phyloP scores from a whole-genome alignment of 257 asterid species.

The Osmanthus fragrans region DNA sequence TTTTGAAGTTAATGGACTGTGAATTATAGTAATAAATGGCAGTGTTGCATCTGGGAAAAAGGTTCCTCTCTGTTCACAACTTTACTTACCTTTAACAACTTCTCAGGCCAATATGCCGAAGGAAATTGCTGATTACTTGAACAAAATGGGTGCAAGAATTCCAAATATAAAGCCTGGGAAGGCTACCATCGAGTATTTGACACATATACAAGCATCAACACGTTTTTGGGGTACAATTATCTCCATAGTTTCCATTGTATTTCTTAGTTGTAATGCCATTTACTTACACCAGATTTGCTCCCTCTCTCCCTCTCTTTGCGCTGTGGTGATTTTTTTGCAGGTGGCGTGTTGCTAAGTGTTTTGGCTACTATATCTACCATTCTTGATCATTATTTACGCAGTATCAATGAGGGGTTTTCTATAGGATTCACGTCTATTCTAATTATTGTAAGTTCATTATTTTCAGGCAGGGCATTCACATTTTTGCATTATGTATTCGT shows the following conservation, averaged over 20 bases:
- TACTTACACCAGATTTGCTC: slow-evolving; percentile 1
- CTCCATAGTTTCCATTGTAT: background rate
- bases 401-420: slow-evolving; percentile 77
- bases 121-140: slow-evolving; percentile 94
- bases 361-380: slow-evolving; percentile 84
- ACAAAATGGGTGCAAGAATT: slow-evolving; percentile 95
- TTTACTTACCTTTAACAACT: background rate
- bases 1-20: background rate
- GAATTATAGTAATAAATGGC: background rate
- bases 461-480: background rate
- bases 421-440: slow-evolving; percentile 95
- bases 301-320: background rate
- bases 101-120: slow-evolving; percentile 94
- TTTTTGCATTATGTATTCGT: background rate
- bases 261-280: background rate
- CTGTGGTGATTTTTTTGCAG: slow-evolving; percentile 43
- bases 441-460: slow-evolving; percentile 70
- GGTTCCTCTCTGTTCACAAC: background rate
- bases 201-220: slow-evolving; percentile 94
- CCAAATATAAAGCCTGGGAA: slow-evolving; percentile 93
- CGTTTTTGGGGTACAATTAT: slow-evolving; percentile 89
- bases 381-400: slow-evolving; percentile 83
- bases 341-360: slow-evolving; percentile 82
- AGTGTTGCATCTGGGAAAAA: background rate
- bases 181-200: slow-evolving; percentile 89